These are phyloP conservation scores for Agastache rugosa DNA, from an alignment of 257 asterid species.

Conservation along the genomic window DNA sequence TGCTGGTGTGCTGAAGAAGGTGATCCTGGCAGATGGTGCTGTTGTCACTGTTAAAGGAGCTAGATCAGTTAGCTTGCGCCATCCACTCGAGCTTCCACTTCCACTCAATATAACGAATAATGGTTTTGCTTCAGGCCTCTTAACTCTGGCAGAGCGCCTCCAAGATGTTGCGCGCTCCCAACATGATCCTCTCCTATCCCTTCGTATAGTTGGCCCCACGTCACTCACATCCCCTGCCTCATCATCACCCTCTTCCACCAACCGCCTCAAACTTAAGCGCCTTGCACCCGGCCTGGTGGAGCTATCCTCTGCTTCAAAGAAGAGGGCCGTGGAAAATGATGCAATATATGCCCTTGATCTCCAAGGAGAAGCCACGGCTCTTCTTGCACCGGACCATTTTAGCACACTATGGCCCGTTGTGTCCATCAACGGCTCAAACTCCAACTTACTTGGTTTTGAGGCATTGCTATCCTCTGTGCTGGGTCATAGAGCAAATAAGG, in stretches of 20 bases:
- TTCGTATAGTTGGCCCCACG: slow-evolving; percentile 90
- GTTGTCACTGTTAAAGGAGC: slow-evolving; percentile 96
- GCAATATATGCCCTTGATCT: slow-evolving; percentile 51
- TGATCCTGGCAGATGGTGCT: slow-evolving; percentile 90
- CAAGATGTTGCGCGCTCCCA: slow-evolving; percentile 61
- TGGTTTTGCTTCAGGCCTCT: slow-evolving; percentile 77
- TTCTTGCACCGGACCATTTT: slow-evolving; percentile 56
- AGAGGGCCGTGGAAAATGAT: slow-evolving; percentile 38
- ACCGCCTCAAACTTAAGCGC: slow-evolving; percentile 86
- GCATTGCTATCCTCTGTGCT: slow-evolving; percentile 69
- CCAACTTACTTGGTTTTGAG: slow-evolving; percentile 83
- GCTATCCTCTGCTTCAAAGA: slow-evolving; percentile 77
- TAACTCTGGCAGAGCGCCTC: slow-evolving; percentile 73
- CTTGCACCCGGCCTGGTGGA: slow-evolving; percentile 98
- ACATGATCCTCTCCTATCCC: slow-evolving; percentile 66
- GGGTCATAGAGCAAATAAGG: slow-evolving; percentile 63
- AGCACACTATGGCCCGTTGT: slow-evolving; percentile 80
- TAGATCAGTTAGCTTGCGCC: slow-evolving; percentile 87
- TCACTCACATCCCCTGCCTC: slow-evolving; percentile 84
- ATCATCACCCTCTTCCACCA: slow-evolving; percentile 57
- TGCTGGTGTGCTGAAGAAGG: slow-evolving; percentile 83
- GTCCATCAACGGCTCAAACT: slow-evolving; percentile 72
- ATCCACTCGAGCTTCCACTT: slow-evolving; percentile 86
- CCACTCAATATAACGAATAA: slow-evolving; percentile 69
- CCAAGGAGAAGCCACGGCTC: slow-evolving; percentile 73